phyloP scores from a whole-genome alignment of 495 filamentous ascomycete species.

The Aspergillus conjunctus region DNA sequence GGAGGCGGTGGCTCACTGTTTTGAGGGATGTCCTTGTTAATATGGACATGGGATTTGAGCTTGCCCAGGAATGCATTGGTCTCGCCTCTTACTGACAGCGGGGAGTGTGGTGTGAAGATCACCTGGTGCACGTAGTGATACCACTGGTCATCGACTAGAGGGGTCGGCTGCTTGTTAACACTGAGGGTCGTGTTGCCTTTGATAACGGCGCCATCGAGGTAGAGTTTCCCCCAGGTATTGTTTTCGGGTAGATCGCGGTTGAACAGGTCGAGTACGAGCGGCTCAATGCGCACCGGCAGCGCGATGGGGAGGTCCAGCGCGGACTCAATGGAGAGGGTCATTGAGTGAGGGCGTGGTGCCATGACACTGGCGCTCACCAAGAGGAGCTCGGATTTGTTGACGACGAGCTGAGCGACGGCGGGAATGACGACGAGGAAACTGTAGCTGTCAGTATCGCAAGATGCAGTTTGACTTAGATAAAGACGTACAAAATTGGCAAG shows the following conservation, averaged over 20 bases:
- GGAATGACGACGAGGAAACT: constrained; percentile 49
- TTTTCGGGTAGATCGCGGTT: constrained; percentile 30
- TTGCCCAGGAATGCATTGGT: constrained; percentile 42
- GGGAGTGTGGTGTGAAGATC: constrained; percentile 33
- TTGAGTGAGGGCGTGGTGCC: constrained; percentile 35
- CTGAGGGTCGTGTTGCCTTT: constrained; percentile 41
- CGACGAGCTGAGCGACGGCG: constrained; percentile 45
- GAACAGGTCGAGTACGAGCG: constrained; percentile 38
- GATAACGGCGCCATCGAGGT: constrained; percentile 32
- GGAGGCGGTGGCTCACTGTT: constrained; percentile 29
- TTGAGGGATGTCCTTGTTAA: constrained; percentile 41
- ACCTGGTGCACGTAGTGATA: constrained; percentile 38
- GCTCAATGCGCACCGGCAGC: constrained; percentile 42
- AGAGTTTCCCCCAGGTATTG: constrained; percentile 32
- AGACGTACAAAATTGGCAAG: constrained; percentile 41
- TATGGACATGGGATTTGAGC: constrained; percentile 36
- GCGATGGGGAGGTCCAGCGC: constrained; percentile 40
- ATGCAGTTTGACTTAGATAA: background rate
- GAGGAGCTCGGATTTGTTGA: constrained; percentile 41
- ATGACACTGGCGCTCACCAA: constrained; percentile 40
- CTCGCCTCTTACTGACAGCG: constrained; percentile 33
- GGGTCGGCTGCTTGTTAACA: constrained; percentile 26
- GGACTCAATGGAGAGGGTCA: constrained; percentile 37
- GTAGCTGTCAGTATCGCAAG: background rate
- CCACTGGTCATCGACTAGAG: constrained; percentile 35